Base-by-base conservation (phyloP, 768 basidiomycete species). In the Naganishia antarctica region DNA sequence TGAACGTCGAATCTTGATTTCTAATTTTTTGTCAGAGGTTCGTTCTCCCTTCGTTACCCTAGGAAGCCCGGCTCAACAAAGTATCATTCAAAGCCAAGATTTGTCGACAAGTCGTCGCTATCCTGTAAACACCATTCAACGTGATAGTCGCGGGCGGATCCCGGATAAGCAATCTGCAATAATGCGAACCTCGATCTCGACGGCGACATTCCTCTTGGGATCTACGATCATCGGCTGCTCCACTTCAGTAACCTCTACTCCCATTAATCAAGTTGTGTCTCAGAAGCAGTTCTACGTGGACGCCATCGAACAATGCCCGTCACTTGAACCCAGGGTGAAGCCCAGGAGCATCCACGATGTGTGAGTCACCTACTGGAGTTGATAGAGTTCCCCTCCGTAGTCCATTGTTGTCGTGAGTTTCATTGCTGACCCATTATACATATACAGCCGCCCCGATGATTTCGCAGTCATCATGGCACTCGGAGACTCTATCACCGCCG, bases 401-500 rank as follows among this genome's bases (percentile, higher is more conserved):
- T 16, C 6, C 9, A 4, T n/a, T 16, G 37, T 16, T 40, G 37
- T 40, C 7, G 7, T 16, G 37, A 40, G 8, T 40, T 16, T 40
- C 16, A 8, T 16, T 7, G 7, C 37, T 40, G 37, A 40, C 37
- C 37, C 13, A 51, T 34, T 12, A 25, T 34, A 5, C 18, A 51
- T 26, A 2, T 23, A 1, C 25, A 76, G 74, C 12, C 73, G 76
- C 2, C 78, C 78, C 45, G 78, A 78, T 45, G 75, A 78, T 44
- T 73, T 78, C 63, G 62, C 65, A 15, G 74, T 75, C 9, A 58
- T 76, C 25, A 71, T 75, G 66, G 76, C 75, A 12, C 13, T 78
- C n/a, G 78, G 78, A 13, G 78, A 78, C 51, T 74, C 73, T 1
- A 78, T 78, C 61, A 76, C 78, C 2, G 78, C 76, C 7, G 78